Base-by-base conservation (phyloP, 2,329 filamentous ascomycete species). In the Harringtonia aguacate region DNA sequence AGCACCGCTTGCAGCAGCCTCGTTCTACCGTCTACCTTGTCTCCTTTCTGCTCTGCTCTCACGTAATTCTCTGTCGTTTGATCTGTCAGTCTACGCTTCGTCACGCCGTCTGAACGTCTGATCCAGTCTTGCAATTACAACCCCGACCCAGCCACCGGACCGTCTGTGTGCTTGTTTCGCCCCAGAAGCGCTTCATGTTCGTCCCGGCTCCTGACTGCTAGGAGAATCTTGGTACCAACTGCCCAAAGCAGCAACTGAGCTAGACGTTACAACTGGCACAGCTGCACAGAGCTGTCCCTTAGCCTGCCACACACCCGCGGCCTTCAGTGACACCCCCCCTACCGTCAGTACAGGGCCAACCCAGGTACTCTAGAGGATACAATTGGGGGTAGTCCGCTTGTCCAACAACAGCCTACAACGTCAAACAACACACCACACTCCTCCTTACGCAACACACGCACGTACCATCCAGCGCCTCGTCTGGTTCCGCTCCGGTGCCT, bases 191-290 rank as follows among this genome's bases (percentile, higher is more conserved):
- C 22, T 3, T 8, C n/a, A 8, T 27, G 24, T 27, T 10, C 24
- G 7, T 27, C 24, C 10, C 24, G 10, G 6, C 24, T 27, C 24
- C 24, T 27, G 24, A 27, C 24, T 27, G 7, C 24, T 27, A 7
- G 35, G 41, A 38, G 34, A 17, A 33, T 42, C 30, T 38, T 41
- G 42, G 18, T 33, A 21, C 37, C 35, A 45, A 41, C 31, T 46
- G 28, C 48, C 46, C 22, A 48, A 50, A 46, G 37, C 39, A 46
- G 44, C 36, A 46, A 39, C 41, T 37, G 43, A 34, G 27, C 37
- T 41, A 43, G 33, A 31, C 42, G 20, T 37, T 13, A 18, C n/a
- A 22, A 21, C 33, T 31, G n/a, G 30, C 24, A 33, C 34, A 21
- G 27, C 35, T 9, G 39, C 22, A 28, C 24, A 28, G 30, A 21